phyloP scores from a whole-genome alignment of 108 stramenopile species.

The Cyclotella atomus region DNA sequence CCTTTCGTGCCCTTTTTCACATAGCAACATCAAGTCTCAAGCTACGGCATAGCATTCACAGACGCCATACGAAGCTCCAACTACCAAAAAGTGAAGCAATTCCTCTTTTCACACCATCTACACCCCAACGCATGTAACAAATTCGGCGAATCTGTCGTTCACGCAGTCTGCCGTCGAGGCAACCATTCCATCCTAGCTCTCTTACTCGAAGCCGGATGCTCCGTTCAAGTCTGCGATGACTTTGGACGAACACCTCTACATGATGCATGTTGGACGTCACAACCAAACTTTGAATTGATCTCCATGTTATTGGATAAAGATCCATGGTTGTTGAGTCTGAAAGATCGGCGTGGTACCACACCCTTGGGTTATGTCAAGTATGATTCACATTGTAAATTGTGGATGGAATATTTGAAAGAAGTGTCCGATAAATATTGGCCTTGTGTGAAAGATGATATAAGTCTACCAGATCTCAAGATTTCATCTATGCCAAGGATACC shows the following conservation, averaged over 20 bases:
- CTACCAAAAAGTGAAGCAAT: conserved; percentile 30
- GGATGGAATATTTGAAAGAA: conserved; percentile 53
- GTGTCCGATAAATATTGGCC: conserved; percentile 39
- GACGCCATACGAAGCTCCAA: conserved; percentile 77
- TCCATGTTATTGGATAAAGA: conserved; percentile 54
- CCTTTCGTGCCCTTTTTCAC: not conserved
- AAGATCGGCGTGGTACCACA: conserved; percentile 57
- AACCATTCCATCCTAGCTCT: conserved; percentile 55
- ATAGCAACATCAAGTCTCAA: conserved; percentile 70
- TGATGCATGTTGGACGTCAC: conserved; percentile 86
- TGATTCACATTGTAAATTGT: conserved; percentile 44
- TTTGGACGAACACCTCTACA: conserved; percentile 83
- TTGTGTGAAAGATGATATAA: not conserved
- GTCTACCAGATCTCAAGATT: not conserved
- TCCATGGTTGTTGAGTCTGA: conserved; percentile 48
- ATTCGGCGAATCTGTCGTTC: conserved; percentile 84
- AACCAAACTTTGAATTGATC: conserved; percentile 61
- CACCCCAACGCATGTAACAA: conserved; percentile 90
- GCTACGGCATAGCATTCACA: conserved; percentile 81
- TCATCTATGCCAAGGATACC: not conserved
- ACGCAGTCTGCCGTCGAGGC: conserved; percentile 79
- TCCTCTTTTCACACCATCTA: conserved; percentile 69
- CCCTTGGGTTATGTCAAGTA: conserved; percentile 63
- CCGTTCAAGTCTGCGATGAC: conserved; percentile 76
- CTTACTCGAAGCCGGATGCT: conserved; percentile 62